Evolutionary conservation across 306 rosid genomes (phyloP).

Genomic region (Malus fusca): DNA sequence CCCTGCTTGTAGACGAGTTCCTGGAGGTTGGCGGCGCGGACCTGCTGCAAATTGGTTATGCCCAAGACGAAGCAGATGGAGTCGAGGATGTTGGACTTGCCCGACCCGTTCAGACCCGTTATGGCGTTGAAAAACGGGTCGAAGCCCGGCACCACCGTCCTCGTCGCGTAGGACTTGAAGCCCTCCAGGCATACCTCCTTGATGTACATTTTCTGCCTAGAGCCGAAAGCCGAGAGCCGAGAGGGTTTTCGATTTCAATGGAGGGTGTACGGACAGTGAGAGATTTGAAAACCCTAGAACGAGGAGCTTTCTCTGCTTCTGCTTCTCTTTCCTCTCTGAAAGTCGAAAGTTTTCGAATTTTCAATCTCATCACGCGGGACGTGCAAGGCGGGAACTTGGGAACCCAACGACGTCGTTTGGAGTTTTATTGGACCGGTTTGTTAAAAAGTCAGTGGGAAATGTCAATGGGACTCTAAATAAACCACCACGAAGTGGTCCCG

Average conservation of each 20-base stretch:
- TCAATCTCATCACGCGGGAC: not conserved
- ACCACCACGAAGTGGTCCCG: accelerated
- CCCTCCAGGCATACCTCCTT: slow-evolving; percentile 90
- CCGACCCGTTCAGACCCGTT: slow-evolving; percentile 90
- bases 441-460: too few species aligned
- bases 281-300: not conserved
- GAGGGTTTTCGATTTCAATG: not conserved
- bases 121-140: slow-evolving; percentile 89
- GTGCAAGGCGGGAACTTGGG: not conserved
- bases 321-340: not conserved
- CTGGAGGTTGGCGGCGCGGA: slow-evolving; percentile 88
- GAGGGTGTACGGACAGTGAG: not conserved
- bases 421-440: too few species aligned
- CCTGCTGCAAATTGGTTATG: slow-evolving; percentile 87
- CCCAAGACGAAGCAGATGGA: slow-evolving; percentile 91
- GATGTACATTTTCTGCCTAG: slow-evolving; percentile 40
- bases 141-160: slow-evolving; percentile 86
- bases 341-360: not conserved
- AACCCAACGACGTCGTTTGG: not conserved
- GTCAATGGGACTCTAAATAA: too few species aligned
- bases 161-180: slow-evolving; percentile 92
- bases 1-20: slow-evolving; percentile 97
- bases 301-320: not conserved
- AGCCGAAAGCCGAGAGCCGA: too few species aligned
- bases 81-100: slow-evolving; percentile 89